Percentiles rank a stretch among this genome's conserved stretches.
Conservation (phyloP, 1,139 yeast species). For the Citeromyces hawaiiensis region DNA sequence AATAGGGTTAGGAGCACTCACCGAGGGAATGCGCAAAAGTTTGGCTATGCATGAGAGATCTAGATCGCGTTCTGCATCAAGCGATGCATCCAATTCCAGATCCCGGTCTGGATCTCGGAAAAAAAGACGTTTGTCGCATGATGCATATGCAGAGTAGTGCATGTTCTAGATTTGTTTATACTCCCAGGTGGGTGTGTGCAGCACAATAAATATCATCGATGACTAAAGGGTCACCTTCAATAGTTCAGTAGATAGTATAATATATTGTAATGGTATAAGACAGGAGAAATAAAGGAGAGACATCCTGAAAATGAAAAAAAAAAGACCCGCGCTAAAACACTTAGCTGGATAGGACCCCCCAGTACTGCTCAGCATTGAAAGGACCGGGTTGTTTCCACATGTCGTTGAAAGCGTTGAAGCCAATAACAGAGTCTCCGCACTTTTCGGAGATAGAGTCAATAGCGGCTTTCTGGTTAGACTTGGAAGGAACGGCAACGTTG, state of each 20-base stretch:
- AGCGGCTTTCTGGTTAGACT: conserved; percentile 47
- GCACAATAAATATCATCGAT: too few species aligned
- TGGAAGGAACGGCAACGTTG: conserved; percentile 63
- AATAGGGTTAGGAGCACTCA: conserved; percentile 73
- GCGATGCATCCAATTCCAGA: neutral
- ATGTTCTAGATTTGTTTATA: neutral
- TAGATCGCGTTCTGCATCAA: neutral
- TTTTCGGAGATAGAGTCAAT: conserved; percentile 37
- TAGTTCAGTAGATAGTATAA: too few species aligned
- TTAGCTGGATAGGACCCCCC: conserved; percentile 35
- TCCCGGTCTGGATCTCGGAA: neutral
- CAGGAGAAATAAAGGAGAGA: conserved; percentile 1
- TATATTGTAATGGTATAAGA: neutral
- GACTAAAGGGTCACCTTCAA: too few species aligned
- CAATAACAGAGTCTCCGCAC: conserved; percentile 42
- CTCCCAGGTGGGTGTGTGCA: too few species aligned
- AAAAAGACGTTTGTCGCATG: neutral
- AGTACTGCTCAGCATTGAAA: conserved; percentile 55
- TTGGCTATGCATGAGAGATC: neutral
- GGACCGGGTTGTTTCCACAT: conserved; percentile 67
- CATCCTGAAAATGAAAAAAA: conserved; percentile 1
- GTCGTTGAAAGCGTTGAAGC: conserved; percentile 66
- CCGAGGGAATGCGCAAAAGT: conserved; percentile 61
- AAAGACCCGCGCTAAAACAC: neutral
- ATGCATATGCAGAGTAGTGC: neutral